Conservation (phyloP, 495 filamentous ascomycete species). For the Xylaria cubensis region DNA sequence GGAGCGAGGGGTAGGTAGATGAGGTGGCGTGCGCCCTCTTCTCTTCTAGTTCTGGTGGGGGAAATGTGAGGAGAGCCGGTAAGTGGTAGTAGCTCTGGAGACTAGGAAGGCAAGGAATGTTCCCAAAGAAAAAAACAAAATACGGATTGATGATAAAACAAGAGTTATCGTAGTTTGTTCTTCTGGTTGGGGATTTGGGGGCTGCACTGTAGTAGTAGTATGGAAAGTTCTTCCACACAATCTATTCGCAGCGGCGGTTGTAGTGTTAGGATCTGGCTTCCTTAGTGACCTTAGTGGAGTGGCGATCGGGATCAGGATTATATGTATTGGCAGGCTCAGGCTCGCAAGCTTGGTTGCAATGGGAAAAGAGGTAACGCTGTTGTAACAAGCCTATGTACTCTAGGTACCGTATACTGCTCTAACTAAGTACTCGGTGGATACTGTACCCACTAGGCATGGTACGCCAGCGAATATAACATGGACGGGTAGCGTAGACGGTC, state of each 20-base stretch:
- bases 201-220: constrained; percentile 2
- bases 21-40: constrained; percentile 1
- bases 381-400: not conserved
- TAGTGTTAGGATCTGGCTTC: constrained; percentile 2
- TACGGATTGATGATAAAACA: not conserved
- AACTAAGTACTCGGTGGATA: not conserved
- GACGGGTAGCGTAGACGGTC: no score
- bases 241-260: not conserved
- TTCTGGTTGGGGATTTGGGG: constrained; percentile 12
- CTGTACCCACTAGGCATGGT: not conserved
- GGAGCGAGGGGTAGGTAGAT: constrained; percentile 29
- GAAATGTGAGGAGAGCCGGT: not conserved
- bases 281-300: constrained; percentile 10
- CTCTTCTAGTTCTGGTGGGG: not conserved
- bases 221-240: constrained; percentile 16
- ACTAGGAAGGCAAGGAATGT: not conserved
- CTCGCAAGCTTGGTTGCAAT: constrained; percentile 2
- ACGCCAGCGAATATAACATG: no score
- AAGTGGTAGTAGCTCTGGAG: not conserved
- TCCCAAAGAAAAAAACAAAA: constrained; percentile 8
- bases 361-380: constrained; percentile 4
- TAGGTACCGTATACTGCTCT: constrained; percentile 4
- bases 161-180: not conserved
- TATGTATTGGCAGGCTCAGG: constrained; percentile 1
- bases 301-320: constrained; percentile 29